phyloP scores from a whole-genome alignment of 176 grass and related monocot species.

The Oryza meridionalis region DNA sequence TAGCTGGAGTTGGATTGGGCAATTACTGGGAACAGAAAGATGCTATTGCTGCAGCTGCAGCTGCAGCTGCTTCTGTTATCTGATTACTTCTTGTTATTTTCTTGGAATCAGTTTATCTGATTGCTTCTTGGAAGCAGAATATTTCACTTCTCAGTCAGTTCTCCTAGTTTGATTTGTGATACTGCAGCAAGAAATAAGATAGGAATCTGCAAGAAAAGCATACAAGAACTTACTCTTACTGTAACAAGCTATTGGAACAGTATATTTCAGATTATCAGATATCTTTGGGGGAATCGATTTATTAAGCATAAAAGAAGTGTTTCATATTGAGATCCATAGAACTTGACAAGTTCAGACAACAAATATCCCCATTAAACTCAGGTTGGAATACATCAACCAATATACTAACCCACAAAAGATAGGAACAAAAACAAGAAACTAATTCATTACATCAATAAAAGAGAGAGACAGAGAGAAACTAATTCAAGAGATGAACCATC shows the following conservation, averaged over 20 bases:
- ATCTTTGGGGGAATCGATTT: constrained; percentile 13
- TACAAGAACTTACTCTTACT: neutral
- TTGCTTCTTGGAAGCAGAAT: constrained; percentile 32
- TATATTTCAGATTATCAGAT: neutral
- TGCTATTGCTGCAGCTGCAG: neutral
- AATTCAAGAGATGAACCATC: neutral
- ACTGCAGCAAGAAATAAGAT: constrained; percentile 1
- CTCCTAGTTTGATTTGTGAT: neutral
- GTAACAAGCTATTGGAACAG: neutral
- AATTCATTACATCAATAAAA: neutral
- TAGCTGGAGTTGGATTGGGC: constrained; percentile 3
- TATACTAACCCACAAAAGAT: neutral
- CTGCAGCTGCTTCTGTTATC: constrained; percentile 1
- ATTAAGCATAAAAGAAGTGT: neutral
- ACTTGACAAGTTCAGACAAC: neutral
- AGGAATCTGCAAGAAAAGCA: constrained; percentile 37
- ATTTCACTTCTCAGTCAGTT: neutral
- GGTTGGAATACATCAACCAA: neutral
- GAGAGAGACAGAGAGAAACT: neutral
- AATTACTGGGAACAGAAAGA: neutral
- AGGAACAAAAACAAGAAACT: neutral
- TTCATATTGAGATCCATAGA: constrained; percentile 24
- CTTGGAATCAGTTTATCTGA: neutral
- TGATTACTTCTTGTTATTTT: neutral
- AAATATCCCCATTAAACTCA: constrained; percentile 21